These are phyloP conservation scores for Populus trichocarpa DNA, from an alignment of 441 rosid species.

Conservation along the genomic window DNA sequence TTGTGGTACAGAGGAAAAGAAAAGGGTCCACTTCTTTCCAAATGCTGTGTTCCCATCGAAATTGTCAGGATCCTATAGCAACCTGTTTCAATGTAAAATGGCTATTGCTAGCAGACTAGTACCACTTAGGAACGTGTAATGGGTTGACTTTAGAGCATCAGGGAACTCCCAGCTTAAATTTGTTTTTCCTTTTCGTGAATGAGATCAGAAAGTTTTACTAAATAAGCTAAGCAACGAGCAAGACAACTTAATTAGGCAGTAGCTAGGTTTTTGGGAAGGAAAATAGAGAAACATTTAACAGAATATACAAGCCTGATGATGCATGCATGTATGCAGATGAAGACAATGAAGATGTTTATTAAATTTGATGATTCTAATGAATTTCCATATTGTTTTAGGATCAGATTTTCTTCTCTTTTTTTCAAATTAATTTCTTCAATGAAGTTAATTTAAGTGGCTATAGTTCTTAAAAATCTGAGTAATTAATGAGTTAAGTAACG, in stretches of 20 bases:
- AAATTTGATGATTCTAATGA: not conserved
- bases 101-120: not conserved
- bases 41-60: not conserved
- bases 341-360: not conserved
- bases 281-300: not conserved
- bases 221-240: not conserved
- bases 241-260: not conserved
- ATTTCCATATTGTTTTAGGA: not conserved
- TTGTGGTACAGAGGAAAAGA: too few species aligned
- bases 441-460: not conserved
- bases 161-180: not conserved
- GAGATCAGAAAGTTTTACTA: not conserved
- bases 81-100: not conserved
- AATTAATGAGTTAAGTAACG: not conserved
- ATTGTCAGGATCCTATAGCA: not conserved
- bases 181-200: not conserved
- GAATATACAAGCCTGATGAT: too few species aligned
- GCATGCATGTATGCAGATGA: too few species aligned
- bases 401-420: not conserved
- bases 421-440: too few species aligned
- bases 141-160: not conserved
- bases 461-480: not conserved
- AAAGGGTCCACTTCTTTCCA: not conserved
- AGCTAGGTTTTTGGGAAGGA: not conserved
- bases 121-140: not conserved